Evolutionary conservation across 768 basidiomycete genomes (phyloP).

Genomic region (Inosperma sp.): DNA sequence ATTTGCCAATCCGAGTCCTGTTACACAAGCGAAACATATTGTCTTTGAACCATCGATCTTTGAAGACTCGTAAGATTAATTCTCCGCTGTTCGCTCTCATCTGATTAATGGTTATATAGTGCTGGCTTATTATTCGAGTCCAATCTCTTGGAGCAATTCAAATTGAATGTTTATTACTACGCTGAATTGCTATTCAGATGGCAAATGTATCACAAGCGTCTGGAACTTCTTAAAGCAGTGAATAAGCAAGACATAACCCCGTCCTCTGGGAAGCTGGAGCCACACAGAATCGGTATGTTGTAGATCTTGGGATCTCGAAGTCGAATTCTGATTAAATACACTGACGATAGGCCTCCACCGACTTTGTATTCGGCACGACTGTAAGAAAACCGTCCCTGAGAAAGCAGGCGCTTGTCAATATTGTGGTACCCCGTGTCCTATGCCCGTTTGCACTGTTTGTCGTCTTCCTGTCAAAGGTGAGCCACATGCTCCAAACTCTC

Average conservation of each 20-base stretch:
- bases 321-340: background rate
- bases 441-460: conserved; percentile 64
- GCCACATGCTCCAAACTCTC: conserved; percentile 9
- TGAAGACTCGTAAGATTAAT: conserved; percentile 24
- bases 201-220: conserved; percentile 64
- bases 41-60: conserved; percentile 32
- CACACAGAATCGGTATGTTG: conserved; percentile 35
- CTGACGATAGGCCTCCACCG: conserved; percentile 40
- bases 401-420: conserved; percentile 38
- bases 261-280: conserved; percentile 16
- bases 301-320: background rate
- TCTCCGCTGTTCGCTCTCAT: background rate
- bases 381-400: conserved; percentile 31
- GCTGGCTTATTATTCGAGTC: conserved; percentile 31
- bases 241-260: conserved; percentile 25
- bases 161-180: conserved; percentile 60
- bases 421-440: conserved; percentile 40
- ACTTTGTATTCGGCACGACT: conserved; percentile 38
- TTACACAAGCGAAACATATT: conserved; percentile 26
- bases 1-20: conserved; percentile 26
- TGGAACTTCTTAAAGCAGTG: conserved; percentile 69
- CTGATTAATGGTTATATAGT: conserved; percentile 14
- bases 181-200: conserved; percentile 74
- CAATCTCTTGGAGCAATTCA: conserved; percentile 40
- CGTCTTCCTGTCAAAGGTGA: conserved; percentile 71